phyloP scores from a whole-genome alignment of 192 early-diverging fungal species.

The Linnemannia zychae region DNA sequence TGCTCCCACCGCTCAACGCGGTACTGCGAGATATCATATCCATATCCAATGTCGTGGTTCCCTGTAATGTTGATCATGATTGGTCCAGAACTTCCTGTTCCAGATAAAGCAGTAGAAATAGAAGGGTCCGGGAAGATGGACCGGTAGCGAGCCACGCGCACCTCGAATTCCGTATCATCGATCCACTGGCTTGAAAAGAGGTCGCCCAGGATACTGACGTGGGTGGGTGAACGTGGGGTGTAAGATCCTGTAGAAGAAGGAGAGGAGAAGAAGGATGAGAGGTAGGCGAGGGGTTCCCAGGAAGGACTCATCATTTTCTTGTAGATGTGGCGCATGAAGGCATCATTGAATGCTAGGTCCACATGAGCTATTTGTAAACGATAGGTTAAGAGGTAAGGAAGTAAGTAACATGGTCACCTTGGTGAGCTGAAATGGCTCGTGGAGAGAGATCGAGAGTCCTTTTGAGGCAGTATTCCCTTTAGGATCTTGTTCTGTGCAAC shows the following conservation, averaged over 20 bases:
- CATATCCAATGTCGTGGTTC: conserved; percentile 80
- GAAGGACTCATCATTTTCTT: conserved; percentile 60
- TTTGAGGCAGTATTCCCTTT: not conserved
- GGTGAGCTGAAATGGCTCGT: not conserved
- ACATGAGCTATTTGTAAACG: conserved; percentile 30
- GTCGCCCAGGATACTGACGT: conserved; percentile 73
- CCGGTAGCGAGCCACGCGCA: conserved; percentile 65
- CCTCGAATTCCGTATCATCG: conserved; percentile 65
- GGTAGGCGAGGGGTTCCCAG: conserved; percentile 29
- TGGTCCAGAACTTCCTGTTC: not conserved
- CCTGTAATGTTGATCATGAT: conserved; percentile 68
- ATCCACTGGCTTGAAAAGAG: conserved; percentile 79
- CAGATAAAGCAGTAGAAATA: conserved; percentile 10
- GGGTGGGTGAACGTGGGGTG: conserved; percentile 58
- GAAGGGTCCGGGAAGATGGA: conserved; percentile 65
- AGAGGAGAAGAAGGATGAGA: conserved; percentile 6
- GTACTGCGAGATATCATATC: conserved; percentile 63
- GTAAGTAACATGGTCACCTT: not conserved
- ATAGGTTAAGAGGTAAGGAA: not conserved
- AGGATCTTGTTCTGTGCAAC: not conserved
- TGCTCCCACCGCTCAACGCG: conserved; percentile 65
- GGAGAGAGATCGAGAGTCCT: not conserved
- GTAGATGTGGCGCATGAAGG: conserved; percentile 70
- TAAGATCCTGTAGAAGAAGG: not conserved
- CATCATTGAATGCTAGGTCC: conserved; percentile 72